Evolutionary conservation across 208 protist genomes (phyloP), one percentile per base, ranked within the genome.

Genomic region (Leishmania arabica): DNA sequence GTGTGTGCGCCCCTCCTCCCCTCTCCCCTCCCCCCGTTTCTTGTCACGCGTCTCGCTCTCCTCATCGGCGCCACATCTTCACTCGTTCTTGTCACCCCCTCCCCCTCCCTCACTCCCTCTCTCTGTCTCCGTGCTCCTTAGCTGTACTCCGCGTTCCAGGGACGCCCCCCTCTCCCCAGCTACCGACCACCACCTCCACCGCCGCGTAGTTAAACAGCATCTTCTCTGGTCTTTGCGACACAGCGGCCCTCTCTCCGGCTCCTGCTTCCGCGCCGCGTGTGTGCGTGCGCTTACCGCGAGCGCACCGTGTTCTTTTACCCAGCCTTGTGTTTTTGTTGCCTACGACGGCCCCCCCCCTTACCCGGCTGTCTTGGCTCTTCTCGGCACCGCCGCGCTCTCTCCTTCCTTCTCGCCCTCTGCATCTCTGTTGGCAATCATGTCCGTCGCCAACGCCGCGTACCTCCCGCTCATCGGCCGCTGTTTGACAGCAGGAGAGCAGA

Each of bases 401-500:
- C 17, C 56, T 65, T 71, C 31, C 15, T 45, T 19, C 24, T 27
- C 31, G 19, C 34, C 6, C 53, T 9, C 74, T 21, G 9, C 54
- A 31, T 68, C 74, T 77, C 56, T 13, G n/a, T 47, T 45, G 47
- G 11, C 27, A 66, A 54, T 6, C n/a, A 96, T 95, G 93, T 85
- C 89, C 11, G 74, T 90, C 19, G 72, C 78, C 72, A 93, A 92
- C 75, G 85, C 89, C 0, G 84, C 92, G 68, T 91, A 94, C 34
- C 85, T 97, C 24, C 79, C 87, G 24, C 77, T 95, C 34, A 88
- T 89, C 60, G 95, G 94, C 37, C 58, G 80, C 60, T 78, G 86
- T 8, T 80, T 98, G 9, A 91, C 85, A 40, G 83, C 86, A 4
- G 90, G 88, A 17, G 95, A 98, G 88, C 60, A 86, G 66, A 90